These are phyloP conservation scores for Spiromastix sp. DNA, from an alignment of 2,329 filamentous ascomycete genomes.

Conservation along the genomic window DNA sequence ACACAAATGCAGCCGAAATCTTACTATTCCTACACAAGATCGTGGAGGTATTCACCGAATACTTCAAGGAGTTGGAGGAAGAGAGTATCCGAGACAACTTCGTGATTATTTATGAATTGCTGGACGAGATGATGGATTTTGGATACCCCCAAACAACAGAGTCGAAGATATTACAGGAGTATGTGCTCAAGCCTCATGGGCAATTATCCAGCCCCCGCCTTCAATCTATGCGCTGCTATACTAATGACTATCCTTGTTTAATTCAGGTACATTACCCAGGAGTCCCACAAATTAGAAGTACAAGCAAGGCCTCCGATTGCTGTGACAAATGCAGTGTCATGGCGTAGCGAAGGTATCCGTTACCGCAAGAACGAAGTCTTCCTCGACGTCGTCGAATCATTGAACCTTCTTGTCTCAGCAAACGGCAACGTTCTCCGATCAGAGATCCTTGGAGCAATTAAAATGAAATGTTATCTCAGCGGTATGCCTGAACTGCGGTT, in stretches of 20 bases:
- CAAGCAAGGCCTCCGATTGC: constrained; percentile 94
- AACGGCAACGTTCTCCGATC: constrained; percentile 92
- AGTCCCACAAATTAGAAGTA: constrained; percentile 96
- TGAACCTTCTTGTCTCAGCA: constrained; percentile 89
- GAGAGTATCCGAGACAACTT: constrained; percentile 99
- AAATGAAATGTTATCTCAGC: constrained; percentile 99
- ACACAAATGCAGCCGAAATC: constrained; percentile 97
- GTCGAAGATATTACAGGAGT: constrained; percentile 94
- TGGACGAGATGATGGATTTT: constrained; percentile 99
- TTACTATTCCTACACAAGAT: constrained; percentile 96
- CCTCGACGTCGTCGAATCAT: constrained; percentile 89
- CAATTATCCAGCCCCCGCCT: constrained; percentile 4
- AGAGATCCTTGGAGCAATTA: constrained; percentile 92
- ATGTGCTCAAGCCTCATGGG: constrained; percentile 11
- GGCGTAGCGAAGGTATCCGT: constrained; percentile 93
- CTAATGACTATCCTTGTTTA: no score
- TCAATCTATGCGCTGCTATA: neutral
- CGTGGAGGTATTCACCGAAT: constrained; percentile 98
- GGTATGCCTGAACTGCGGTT: constrained; percentile 95
- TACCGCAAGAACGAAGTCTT: constrained; percentile 99
- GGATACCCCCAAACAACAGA: constrained; percentile 98
- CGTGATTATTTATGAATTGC: constrained; percentile 94
- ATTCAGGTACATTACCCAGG: constrained; percentile 81
- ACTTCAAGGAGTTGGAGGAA: constrained; percentile 98
- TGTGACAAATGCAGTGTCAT: constrained; percentile 95